Base-by-base conservation (phyloP, 2,329 filamentous ascomycete species). In the Akanthomyces muscarius region DNA sequence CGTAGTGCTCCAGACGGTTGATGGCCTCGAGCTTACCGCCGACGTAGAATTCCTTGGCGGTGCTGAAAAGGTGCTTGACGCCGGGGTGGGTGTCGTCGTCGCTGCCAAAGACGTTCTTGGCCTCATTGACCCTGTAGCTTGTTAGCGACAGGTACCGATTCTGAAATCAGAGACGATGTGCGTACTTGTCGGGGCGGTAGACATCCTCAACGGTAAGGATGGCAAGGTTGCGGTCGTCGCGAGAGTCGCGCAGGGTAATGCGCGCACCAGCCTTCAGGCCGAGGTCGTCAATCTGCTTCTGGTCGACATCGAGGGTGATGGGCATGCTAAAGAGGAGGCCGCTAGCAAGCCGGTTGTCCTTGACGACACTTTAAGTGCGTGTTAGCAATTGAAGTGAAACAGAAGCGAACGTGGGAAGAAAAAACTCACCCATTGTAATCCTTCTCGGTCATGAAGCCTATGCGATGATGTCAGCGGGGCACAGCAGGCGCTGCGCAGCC, bases 1-100 rank as follows among this genome's bases (percentile, higher is more conserved):
- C 95, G 82, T 99, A 99, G 84, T 99, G 95, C 81, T 96, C 92
- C 65, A 97, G 85, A 70, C 92, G 90, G 85, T 94, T 94, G 75
- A 99, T 88, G 66, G 95, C 95, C 75, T 98, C 91, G 68, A 99
- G 81, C 86, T 96, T 97, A 75, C 95, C 95, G 74, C 95, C 95
- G 66, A 99, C 86, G 78, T 98, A 98, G 78, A 88, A 96, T 65
- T 97, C 92, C 71, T 91, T 83, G 66, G 90, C 89, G 44, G 87
- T 89, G 72, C 87, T 84, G 81, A 89, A 89, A 66, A 99, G 87
- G 81, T 96, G 95, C 79, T 90, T 91, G 77, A 98, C 86, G 65
- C 95, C 95, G 48, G 95, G 95, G 80, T 97, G 93, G 70, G 91
- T 90, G 70, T 91, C 89, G 72, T 95, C 91, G 72, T 91, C 87